These are phyloP conservation scores for Reticulomyxa filosa DNA, from an alignment of 78 protist species.

Conservation along the genomic window DNA sequence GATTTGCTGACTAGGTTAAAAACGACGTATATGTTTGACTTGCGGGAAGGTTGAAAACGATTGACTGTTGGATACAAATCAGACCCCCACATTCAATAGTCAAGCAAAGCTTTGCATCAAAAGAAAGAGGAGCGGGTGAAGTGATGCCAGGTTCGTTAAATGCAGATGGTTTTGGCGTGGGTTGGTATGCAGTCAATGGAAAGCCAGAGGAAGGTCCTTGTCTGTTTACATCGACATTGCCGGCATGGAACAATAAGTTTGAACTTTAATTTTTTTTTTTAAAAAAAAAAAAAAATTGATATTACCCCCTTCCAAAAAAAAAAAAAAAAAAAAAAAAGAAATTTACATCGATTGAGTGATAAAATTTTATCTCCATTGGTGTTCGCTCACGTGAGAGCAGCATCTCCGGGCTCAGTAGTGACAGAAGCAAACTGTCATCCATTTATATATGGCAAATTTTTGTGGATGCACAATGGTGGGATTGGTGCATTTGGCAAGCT, in stretches of 20 bases:
- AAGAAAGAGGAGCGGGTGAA: background rate
- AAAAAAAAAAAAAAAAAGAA: too few species aligned
- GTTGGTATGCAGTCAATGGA: conserved; percentile 24
- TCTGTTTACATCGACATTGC: conserved; percentile 18
- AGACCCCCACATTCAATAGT: background rate
- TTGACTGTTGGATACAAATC: background rate
- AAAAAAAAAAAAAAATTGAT: too few species aligned
- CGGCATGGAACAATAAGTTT: conserved; percentile 33
- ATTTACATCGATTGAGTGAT: conserved; percentile 12
- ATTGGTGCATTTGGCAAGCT: conserved; percentile 4
- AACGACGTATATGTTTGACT: conserved; percentile 14
- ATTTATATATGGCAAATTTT: conserved; percentile 8
- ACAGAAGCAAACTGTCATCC: conserved; percentile 29
- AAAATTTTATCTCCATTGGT: conserved; percentile 9
- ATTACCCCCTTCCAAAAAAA: too few species aligned
- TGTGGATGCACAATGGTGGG: conserved; percentile 37
- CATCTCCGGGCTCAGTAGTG: conserved; percentile 13
- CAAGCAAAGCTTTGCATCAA: background rate
- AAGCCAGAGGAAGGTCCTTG: conserved; percentile 6
- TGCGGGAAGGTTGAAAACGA: conserved; percentile 8
- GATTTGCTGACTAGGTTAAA: conserved; percentile 22
- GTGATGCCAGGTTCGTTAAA: conserved; percentile 10
- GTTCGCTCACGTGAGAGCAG: conserved; percentile 41
- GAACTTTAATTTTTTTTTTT: too few species aligned
- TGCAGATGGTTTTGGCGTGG: conserved; percentile 36